Evolutionary conservation across 169 alveolate genomes (phyloP), one percentile per base, ranked within the genome.

Genomic region (Cryptosporidium sp.): DNA sequence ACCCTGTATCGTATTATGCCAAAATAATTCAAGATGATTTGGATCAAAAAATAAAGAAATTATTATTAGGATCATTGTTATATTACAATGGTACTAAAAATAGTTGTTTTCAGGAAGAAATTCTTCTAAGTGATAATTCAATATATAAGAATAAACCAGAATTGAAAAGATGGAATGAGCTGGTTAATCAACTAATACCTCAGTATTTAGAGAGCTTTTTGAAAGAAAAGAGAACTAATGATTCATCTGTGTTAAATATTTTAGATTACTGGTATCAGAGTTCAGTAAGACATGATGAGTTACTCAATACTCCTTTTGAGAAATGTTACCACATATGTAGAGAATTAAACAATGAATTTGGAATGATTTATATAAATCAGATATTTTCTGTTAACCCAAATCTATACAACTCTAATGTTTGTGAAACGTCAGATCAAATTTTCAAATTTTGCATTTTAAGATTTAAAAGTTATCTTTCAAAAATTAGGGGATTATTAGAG

Each of bases 211-310:
- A 44, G 53, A 61, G 52, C 6, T 16, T 21, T 39, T 33, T 80
- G 45, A 45, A 42, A 21, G 73, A 73, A 37, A 42, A 23, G 6
- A 73, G 31, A 75, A 58, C 26, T 42, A 75, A 72, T 37, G 56
- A 75, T 42, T 35, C 69, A n/a, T 21, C 60, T 0, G 42, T 48
- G 0, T 44, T 37, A 3, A 52, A 23, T 18, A 39, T 33, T 31
- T 56, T 80, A 10, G 65, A 80, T 45, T 44, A 62, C 42, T 80
- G 89, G 89, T 80, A 80, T 48, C 56, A 80, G 33, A 62, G 67
- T 29, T 60, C 80, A 23, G 21, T 65, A 26, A 37, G 3, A 10
- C 45, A 21, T n/a, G 75, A 80, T 29, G 48, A 60, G 26, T 65
- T 80, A 23, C 8, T 62, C 10, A 80, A 60, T 42, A 37, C 70